Evolutionary conservation across 2,329 filamentous ascomycete genomes (phyloP).

Genomic region (Amphichorda felina): DNA sequence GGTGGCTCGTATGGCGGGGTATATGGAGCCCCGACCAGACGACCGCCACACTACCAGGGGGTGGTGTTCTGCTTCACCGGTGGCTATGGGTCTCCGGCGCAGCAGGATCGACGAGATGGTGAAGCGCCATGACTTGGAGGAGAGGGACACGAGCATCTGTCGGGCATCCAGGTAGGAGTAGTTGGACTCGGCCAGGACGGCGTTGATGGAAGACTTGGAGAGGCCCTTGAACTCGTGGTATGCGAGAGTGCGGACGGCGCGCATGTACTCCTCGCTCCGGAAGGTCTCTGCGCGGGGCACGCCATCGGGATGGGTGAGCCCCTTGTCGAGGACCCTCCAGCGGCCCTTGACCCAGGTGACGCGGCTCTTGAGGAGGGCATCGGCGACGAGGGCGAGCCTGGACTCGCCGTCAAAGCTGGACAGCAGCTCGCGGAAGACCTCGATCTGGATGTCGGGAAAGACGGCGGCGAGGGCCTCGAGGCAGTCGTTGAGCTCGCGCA

Average conservation of each 20-base stretch:
- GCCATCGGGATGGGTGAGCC: not conserved
- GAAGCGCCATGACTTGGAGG: conserved; percentile 66
- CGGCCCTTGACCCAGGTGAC: conserved; percentile 60
- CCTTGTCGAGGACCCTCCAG: conserved; percentile 34
- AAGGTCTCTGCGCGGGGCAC: conserved; percentile 54
- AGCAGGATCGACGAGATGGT: conserved; percentile 61
- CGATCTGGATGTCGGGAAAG: conserved; percentile 71
- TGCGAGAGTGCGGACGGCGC: conserved; percentile 54
- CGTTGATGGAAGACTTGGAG: conserved; percentile 61
- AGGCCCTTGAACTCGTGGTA: conserved; percentile 68
- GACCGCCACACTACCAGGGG: conserved; percentile 51
- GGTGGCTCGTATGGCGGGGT: conserved; percentile 53
- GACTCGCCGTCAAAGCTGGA: conserved; percentile 64
- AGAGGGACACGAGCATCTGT: conserved; percentile 55
- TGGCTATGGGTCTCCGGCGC: conserved; percentile 44
- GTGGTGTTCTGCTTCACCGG: conserved; percentile 45
- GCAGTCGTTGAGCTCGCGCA: conserved; percentile 57
- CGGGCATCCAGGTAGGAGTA: conserved; percentile 65
- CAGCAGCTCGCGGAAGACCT: conserved; percentile 76
- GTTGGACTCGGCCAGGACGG: conserved; percentile 70
- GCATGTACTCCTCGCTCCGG: conserved; percentile 53
- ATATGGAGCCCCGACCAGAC: conserved; percentile 39
- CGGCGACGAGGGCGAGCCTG: conserved; percentile 63
- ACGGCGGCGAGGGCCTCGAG: conserved; percentile 58
- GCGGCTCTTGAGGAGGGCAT: conserved; percentile 62